Evolutionary conservation across 805 yeast species (phyloP), one percentile per base, ranked within the genome.

Genomic region (Blastobotrys muscicola): DNA sequence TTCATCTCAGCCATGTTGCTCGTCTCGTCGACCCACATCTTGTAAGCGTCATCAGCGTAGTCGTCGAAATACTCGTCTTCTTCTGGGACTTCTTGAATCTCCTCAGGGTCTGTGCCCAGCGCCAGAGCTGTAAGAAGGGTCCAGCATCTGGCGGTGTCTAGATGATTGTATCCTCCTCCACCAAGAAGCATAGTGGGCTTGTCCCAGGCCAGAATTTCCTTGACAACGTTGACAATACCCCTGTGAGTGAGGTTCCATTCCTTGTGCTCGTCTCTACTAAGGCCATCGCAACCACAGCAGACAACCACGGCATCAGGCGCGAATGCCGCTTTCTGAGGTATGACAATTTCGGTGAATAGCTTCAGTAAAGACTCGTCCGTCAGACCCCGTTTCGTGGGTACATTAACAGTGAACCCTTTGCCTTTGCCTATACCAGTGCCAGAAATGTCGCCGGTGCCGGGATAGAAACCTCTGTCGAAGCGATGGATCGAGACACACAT

Each of bases 261-360:
- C 11, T 67, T 62, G 48, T 70, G 75, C 13, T 70, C 70, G 55
- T 83, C 92, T 0, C 78, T 68, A n/a, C 72, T 68, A 15, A 83
- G 61, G 0, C 92, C 90, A 64, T 83, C 94, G 29, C 78, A 76
- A 1, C 94, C 94, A 54, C 81, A 72, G 55, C 80, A 85, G 1
- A 83, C 59, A 1, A 82, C 79, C 1, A 83, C 41, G 8, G 70
- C 71, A 16, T 73, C 74, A 0, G 87, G 80, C 1, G 55, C 39
- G 44, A 67, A 69, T 4, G 46, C 49, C 0, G 55, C 47, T 1
- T 74, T 49, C 8, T 62, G 50, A 0, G 81, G 80, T 0, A 64
- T 23, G 0, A 82, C 55, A 0, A 78, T 65, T 3, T 67, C 58
- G 1, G 55, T 47, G 1, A 71, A 51, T 0, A 80, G 54, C 44